A percentile compares a stretch with the other conserved stretches of the same genome.
Evolutionary conservation across 768 basidiomycete genomes (phyloP).

Genomic region (Kwoniella newhampshirensis): DNA sequence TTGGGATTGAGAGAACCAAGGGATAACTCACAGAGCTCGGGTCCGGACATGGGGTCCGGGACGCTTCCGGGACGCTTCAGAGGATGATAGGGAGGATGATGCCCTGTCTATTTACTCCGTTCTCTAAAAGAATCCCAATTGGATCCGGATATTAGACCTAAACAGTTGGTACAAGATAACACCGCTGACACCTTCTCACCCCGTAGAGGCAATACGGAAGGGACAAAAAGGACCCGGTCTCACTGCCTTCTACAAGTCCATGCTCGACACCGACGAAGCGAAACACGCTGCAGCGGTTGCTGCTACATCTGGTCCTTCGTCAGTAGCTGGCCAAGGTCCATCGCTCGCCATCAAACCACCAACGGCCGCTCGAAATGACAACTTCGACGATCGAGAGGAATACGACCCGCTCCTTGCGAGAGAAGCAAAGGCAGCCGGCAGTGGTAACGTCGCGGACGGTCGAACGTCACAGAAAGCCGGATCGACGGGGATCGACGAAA

Average conservation of each 20-base stretch:
- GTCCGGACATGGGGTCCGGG: too few relatives aligned
- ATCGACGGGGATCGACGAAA: slow-evolving; percentile 29
- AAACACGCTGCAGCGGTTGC: slow-evolving; percentile 81
- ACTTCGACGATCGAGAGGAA: slow-evolving; percentile 41
- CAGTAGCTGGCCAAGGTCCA: slow-evolving; percentile 28
- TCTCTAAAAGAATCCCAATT: too few relatives aligned
- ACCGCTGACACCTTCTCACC: not conserved
- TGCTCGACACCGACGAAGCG: slow-evolving; percentile 51
- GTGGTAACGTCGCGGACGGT: not conserved
- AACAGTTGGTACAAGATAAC: slow-evolving; percentile 1
- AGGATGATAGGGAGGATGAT: too few relatives aligned
- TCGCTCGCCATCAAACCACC: slow-evolving; percentile 47
- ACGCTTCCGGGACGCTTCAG: too few relatives aligned
- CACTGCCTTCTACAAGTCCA: slow-evolving; percentile 52
- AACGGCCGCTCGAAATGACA: slow-evolving; percentile 6
- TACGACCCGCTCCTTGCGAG: slow-evolving; percentile 50
- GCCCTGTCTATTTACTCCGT: too few relatives aligned
- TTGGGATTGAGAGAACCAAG: too few relatives aligned
- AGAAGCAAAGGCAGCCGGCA: slow-evolving; percentile 27
- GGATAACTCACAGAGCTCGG: too few relatives aligned
- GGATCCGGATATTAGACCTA: not conserved
- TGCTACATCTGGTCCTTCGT: slow-evolving; percentile 54
- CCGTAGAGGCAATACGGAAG: slow-evolving; percentile 49
- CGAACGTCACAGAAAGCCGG: not conserved
- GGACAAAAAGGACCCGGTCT: slow-evolving; percentile 52